Base-by-base conservation (phyloP, 2,329 filamentous ascomycete species). In the Phaeosphaeria sp. region DNA sequence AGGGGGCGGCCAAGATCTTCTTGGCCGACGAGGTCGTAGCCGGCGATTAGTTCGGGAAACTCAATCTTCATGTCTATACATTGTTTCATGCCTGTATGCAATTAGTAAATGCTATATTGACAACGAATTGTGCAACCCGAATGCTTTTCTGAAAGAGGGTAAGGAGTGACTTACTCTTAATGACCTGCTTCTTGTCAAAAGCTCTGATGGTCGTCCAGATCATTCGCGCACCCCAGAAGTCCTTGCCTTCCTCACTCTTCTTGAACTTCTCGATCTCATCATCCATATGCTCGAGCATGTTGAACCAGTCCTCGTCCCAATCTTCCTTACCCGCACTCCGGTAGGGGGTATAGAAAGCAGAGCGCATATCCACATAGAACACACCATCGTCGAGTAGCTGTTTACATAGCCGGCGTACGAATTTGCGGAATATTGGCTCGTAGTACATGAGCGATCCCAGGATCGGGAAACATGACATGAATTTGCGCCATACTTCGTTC, bases 11-110 rank as follows among this genome's bases (percentile, higher is more conserved):
- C 93, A 1, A 84, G 76, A 71, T 96, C 91, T 80, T 97, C 94
- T 76, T 94, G 91, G 0, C 92, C 93, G 5, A 97, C 93, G 9
- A 97, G 80, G 76, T 98, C 94, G 77, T 92, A 97, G 11, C 94
- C 94, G 24, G 90, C 88, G 66, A 97, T 87, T 7, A 96, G 82
- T 49, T 93, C 83, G 0, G 94, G 92, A 73, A 90, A 93, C 30
- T 86, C 84, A 53, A 90, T 80, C 78, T 97, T 97, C 67, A 91
- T 89, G 4, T 86, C 83, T 66, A 98, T 92, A 77, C 93, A 97
- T 63, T 91, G 81, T 73, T 94, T 91, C 93, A 97, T 97, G 75
- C 77, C 80, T 79, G 50, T 1, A 9, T 4, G 9, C 13, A 15
- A 20, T 59, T 46, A 57, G 53, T 55, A 21, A 6, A 21, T n/a